Conservation (phyloP, 768 basidiomycete species). For the Lactarius hengduanensis region DNA sequence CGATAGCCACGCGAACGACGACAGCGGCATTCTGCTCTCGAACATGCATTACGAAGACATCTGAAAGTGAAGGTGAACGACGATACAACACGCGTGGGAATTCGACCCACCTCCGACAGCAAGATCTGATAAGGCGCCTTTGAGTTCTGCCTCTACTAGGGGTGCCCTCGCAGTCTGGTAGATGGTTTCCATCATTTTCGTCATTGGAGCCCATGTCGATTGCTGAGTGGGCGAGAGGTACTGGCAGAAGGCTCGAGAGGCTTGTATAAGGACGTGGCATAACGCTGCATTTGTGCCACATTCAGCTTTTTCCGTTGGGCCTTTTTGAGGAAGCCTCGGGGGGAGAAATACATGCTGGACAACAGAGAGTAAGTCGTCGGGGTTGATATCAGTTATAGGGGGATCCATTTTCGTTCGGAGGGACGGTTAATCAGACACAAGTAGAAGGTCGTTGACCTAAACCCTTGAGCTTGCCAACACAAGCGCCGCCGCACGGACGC, state of each 20-base stretch:
- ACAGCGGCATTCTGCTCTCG: constrained; percentile 17
- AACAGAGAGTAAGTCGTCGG: background rate
- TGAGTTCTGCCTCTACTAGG: background rate
- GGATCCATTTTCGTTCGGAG: background rate
- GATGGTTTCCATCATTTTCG: constrained; percentile 5
- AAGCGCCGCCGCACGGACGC: background rate
- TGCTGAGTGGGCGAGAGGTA: background rate
- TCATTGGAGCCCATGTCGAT: constrained; percentile 4
- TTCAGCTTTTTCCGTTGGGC: background rate
- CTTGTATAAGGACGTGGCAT: constrained; percentile 11
- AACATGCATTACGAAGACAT: constrained; percentile 15
- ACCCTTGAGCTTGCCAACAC: background rate
- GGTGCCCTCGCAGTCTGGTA: background rate
- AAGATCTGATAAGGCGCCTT: background rate
- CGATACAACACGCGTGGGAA: background rate
- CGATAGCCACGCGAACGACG: background rate
- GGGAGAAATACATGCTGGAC: constrained; percentile 20
- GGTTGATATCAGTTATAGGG: background rate
- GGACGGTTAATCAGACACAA: background rate
- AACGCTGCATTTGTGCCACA: background rate
- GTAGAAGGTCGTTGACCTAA: background rate
- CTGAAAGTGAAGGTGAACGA: background rate
- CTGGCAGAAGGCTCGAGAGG: background rate
- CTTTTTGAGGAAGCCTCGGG: constrained; percentile 18
- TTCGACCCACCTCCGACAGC: constrained; percentile 1